Percentiles rank a stretch among this genome's conserved stretches.
Conservation (phyloP, 2,329 filamentous ascomycete genomes). For the Didymellaceae sp. region DNA sequence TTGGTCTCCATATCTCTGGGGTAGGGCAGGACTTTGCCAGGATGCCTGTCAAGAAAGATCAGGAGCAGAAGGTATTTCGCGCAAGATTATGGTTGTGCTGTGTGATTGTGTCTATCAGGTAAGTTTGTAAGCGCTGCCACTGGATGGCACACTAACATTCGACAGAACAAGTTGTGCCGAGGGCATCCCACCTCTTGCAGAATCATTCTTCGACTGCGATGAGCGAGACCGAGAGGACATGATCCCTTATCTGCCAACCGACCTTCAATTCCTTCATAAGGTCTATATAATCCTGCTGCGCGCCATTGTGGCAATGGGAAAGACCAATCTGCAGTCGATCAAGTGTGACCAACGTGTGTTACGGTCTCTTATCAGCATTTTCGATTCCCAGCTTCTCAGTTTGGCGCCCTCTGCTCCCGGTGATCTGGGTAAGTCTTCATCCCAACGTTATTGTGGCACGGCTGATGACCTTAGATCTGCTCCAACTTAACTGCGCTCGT, state of each 20-base stretch:
- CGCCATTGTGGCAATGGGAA: constrained; percentile 43
- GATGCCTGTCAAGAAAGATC: constrained; percentile 45
- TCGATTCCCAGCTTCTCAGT: constrained; percentile 44
- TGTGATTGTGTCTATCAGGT: constrained; percentile 48
- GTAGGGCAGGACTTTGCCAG: constrained; percentile 51
- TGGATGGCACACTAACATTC: constrained; percentile 16
- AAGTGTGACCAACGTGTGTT: constrained; percentile 40
- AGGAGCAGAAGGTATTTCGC: constrained; percentile 44
- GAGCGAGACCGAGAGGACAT: constrained; percentile 43
- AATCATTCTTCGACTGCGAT: constrained; percentile 43
- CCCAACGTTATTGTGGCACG: background rate
- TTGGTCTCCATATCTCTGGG: constrained; percentile 49
- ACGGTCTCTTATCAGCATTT: constrained; percentile 44
- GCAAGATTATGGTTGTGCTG: constrained; percentile 48
- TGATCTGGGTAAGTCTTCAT: constrained; percentile 38
- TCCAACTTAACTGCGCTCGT: constrained; percentile 45
- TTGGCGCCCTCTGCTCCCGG: constrained; percentile 38
- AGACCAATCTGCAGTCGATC: constrained; percentile 41
- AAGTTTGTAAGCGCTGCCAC: background rate
- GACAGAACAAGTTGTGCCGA: constrained; percentile 41
- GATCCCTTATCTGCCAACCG: constrained; percentile 37
- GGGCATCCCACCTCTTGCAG: constrained; percentile 45
- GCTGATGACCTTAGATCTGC: constrained; percentile 35
- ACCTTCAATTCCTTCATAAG: constrained; percentile 45
- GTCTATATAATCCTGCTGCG: constrained; percentile 43